Base-by-base conservation (phyloP, 75 land plant genomes). In the Pseudotsuga menziesii region DNA sequence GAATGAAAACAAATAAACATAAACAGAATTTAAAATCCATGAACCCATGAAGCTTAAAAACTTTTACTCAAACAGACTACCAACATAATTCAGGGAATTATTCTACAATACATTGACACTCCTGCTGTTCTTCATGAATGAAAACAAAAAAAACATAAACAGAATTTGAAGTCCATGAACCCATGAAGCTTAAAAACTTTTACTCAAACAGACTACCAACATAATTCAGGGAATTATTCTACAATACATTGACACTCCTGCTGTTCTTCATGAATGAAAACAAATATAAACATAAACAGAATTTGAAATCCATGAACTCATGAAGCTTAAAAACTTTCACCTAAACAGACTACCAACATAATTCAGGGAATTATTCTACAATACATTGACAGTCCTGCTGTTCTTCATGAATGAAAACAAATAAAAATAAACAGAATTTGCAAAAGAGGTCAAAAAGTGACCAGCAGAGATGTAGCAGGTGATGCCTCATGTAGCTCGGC, bases 401-500 rank as follows among this genome's bases (percentile, higher is more conserved):
- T 20, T 35, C n/a, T 16, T 16, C 32, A 32, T 29, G 20, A 16
- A 29, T 19, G 72, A 16, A 39, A 69, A 69, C 48, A 69, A 39
- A 7, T 69, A 39, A 32, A 6, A 32, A 69, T 69, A 39, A 41
- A n/a, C 72, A 15, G 8, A 36, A 20, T 12, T 36, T 0, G 41
- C 20, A 48, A 0, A 55, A 55, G 22, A 56, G 19, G 7, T 25
- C 15, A 54, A 12, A 73, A 27, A 27, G 20, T 73, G 20, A 73
- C 75, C 75, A 73, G 75, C 27, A 73, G n/a, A 54, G 75, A 73
- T 25, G 75, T 73, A 54, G 75, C 15, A 25, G 75, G 75, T 5
- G 75, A 73, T 13, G 39, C 35, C 58, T 73, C 75, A 78, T 70
- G 74, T 78, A 79, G 58, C 57, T 84, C 83, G 14, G 77, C 78